Percentiles rank a stretch among this genome's conserved stretches.
phyloP scores from a whole-genome alignment of 257 asterid species.

The Petunia axillaris region DNA sequence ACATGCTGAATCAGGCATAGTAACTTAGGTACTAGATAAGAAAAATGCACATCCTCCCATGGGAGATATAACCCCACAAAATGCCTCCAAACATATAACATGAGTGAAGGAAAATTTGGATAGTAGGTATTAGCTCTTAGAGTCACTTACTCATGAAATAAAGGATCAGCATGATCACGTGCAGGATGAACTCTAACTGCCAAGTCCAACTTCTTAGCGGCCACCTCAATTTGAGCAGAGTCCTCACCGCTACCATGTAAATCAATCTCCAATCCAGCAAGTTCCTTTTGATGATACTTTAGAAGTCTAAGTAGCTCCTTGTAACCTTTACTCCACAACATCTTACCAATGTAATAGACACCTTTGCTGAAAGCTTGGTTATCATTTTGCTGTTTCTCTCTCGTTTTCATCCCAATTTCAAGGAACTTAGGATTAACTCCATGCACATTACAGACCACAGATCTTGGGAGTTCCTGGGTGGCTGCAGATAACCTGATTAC shows the following conservation, averaged over 20 bases:
- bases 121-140: neutral
- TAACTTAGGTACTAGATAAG: neutral
- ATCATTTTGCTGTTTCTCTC: conserved; percentile 62
- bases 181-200: conserved; percentile 85
- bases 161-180: conserved; percentile 92
- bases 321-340: conserved; percentile 99
- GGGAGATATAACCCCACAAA: neutral
- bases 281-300: conserved; percentile 70
- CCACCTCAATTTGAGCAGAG: conserved; percentile 73
- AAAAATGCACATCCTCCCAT: neutral
- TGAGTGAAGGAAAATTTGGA: neutral
- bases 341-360: conserved; percentile 93
- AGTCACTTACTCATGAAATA: conserved; percentile 87
- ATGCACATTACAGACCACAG: conserved; percentile 88
- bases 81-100: conserved; percentile 8
- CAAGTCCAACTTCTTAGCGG: conserved; percentile 67
- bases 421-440: conserved; percentile 97
- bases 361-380: conserved; percentile 71
- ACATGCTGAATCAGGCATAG: no score
- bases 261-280: conserved; percentile 74
- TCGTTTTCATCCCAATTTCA: conserved; percentile 73
- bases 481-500: conserved; percentile 98
- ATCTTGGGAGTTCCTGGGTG: conserved; percentile 97
- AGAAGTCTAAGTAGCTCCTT: conserved; percentile 85
- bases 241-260: conserved; percentile 94